A percentile compares a stretch with the other conserved stretches of the same genome.
These are phyloP conservation scores for Cladophialophora carrionii DNA, from an alignment of 2,329 filamentous ascomycete genomes.

Conservation along the genomic window DNA sequence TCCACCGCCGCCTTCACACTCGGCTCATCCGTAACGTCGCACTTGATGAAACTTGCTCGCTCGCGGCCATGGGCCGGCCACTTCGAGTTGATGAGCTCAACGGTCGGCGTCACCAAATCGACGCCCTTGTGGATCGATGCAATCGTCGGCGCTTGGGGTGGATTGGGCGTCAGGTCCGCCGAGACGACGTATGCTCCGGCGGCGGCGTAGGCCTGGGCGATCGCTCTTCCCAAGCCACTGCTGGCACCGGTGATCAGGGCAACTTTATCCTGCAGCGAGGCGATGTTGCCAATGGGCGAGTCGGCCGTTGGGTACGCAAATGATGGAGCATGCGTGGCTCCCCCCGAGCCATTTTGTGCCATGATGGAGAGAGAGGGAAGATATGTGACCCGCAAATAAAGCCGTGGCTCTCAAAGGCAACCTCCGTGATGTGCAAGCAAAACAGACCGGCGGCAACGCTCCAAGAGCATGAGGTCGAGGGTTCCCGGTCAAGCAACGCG, in stretches of 20 bases:
- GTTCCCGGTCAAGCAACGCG: neutral
- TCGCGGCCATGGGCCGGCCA: conserved; percentile 17
- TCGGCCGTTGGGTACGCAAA: neutral
- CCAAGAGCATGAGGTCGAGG: neutral
- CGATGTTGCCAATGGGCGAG: conserved; percentile 27
- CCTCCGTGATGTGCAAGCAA: neutral
- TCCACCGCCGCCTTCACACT: conserved; percentile 70
- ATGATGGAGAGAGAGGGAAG: neutral
- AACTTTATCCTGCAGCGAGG: conserved; percentile 41
- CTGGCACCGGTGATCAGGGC: conserved; percentile 54
- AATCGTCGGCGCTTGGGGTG: conserved; percentile 34
- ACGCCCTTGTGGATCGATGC: conserved; percentile 36
- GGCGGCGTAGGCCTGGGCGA: conserved; percentile 48
- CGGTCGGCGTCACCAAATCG: conserved; percentile 31
- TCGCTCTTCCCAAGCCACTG: conserved; percentile 53
- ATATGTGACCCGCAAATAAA: neutral
- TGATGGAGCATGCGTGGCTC: conserved; percentile 1
- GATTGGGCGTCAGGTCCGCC: conserved; percentile 44
- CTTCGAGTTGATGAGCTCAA: conserved; percentile 33
- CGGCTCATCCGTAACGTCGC: conserved; percentile 32
- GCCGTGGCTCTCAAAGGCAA: neutral
- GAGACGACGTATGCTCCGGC: conserved; percentile 52
- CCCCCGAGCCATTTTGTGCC: neutral
- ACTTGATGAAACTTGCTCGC: conserved; percentile 27
- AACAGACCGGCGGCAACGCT: neutral